Conservation (phyloP, 768 basidiomycete species). For the Xerocomus brunneocitrinus region DNA sequence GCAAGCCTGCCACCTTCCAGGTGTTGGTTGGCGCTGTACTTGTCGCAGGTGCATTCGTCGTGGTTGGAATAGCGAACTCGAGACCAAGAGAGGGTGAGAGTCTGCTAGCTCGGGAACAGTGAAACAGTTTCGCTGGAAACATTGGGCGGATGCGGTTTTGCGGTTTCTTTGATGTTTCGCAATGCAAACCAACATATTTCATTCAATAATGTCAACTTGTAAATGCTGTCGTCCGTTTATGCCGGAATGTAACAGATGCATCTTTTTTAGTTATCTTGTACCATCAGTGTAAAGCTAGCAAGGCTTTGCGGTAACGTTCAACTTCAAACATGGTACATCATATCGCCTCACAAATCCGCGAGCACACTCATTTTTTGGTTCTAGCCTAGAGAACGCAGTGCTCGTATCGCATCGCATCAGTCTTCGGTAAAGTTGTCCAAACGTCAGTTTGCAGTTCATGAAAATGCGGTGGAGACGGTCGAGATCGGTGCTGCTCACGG, state of each 20-base stretch:
- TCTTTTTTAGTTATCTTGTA: no score
- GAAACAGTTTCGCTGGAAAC: not conserved
- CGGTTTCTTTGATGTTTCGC: no score
- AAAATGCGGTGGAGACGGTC: conserved; percentile 44
- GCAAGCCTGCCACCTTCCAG: conserved; percentile 50
- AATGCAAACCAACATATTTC: no score
- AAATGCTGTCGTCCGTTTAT: no score
- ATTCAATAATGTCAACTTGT: no score
- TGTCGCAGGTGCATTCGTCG: conserved; percentile 74
- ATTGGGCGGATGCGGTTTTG: not conserved
- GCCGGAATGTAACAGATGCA: no score
- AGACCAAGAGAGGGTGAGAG: conserved; percentile 35
- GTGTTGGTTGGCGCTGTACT: conserved; percentile 72
- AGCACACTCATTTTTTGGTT: conserved; percentile 12
- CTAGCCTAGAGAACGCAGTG: conserved; percentile 36
- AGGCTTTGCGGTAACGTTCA: not conserved
- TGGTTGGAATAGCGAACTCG: conserved; percentile 57
- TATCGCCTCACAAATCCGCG: not conserved
- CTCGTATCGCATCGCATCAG: conserved; percentile 44
- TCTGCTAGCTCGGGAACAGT: not conserved
- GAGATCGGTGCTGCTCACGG: conserved; percentile 37
- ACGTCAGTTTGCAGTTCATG: conserved; percentile 48
- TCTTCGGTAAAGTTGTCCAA: conserved; percentile 48
- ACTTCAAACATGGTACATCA: conserved; percentile 20
- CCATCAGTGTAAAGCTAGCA: no score